Conservation (phyloP, 108 stramenopile species). For the Pseudonitzschia multistriata region DNA sequence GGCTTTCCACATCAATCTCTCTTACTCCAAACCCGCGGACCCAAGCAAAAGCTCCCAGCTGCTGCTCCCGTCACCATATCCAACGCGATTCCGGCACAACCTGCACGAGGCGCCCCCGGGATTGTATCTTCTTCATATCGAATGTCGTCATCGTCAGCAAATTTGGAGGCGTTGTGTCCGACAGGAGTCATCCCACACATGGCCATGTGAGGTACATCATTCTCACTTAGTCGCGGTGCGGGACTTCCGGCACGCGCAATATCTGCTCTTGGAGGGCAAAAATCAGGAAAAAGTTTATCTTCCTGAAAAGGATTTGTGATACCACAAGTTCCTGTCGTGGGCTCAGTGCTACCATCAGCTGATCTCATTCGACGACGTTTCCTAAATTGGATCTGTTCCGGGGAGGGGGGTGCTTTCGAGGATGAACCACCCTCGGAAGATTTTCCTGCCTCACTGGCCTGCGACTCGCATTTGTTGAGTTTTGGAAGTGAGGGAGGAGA, state of each 20-base stretch:
- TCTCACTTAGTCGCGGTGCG: constrained; percentile 4
- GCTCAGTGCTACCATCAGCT: constrained; percentile 19
- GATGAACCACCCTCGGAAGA: background rate
- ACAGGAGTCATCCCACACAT: constrained; percentile 21
- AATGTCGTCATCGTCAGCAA: constrained; percentile 31
- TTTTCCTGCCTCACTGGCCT: background rate
- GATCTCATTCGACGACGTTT: constrained; percentile 56
- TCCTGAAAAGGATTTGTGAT: constrained; percentile 16
- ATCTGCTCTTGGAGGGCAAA: constrained; percentile 59
- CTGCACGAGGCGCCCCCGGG: constrained; percentile 12
- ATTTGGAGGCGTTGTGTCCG: constrained; percentile 3
- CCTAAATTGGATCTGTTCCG: constrained; percentile 37
- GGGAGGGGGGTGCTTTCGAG: constrained; percentile 33
- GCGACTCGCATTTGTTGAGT: constrained; percentile 11
- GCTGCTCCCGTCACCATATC: constrained; percentile 53
- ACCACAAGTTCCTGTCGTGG: constrained; percentile 27
- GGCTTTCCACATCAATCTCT: background rate
- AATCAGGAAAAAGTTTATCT: constrained; percentile 54
- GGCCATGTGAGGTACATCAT: constrained; percentile 22
- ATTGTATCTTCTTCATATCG: constrained; percentile 16
- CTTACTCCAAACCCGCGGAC: constrained; percentile 36
- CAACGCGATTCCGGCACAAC: constrained; percentile 52
- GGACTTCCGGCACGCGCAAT: constrained; percentile 37
- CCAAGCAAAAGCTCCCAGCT: constrained; percentile 52
- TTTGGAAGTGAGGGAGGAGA: constrained; percentile 40